These are phyloP conservation scores for Daldinia caldariorum DNA, from an alignment of 495 filamentous ascomycete genomes.

Conservation along the genomic window DNA sequence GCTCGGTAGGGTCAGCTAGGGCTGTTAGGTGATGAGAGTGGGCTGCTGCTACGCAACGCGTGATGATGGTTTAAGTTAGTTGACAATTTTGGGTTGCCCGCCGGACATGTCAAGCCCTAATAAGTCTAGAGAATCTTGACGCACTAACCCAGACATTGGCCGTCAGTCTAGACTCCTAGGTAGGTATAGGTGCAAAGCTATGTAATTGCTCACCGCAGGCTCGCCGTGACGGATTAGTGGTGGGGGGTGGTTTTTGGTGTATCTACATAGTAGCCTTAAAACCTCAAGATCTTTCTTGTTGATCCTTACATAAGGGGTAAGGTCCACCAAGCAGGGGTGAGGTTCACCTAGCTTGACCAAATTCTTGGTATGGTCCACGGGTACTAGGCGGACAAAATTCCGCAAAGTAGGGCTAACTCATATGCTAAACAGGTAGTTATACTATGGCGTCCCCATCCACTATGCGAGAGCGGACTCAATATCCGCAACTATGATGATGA, in stretches of 20 bases:
- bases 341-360: neutral
- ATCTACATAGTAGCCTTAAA: conserved; percentile 14
- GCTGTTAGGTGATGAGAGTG: neutral
- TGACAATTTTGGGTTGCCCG: conserved; percentile 13
- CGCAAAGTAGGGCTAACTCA: neutral
- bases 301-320: neutral
- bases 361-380: neutral
- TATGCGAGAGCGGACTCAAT: conserved; percentile 33
- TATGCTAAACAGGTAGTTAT: conserved; percentile 9
- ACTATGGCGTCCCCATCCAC: neutral
- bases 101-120: conserved; percentile 11
- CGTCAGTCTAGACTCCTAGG: conserved; percentile 4
- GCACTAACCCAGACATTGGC: neutral
- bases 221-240: conserved; percentile 14
- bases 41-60: conserved; percentile 2
- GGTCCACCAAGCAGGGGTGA: neutral
- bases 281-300: neutral
- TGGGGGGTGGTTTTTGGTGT: neutral
- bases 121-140: neutral
- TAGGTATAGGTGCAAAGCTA: too few species aligned
- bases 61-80: conserved; percentile 6
- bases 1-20: conserved; percentile 6
- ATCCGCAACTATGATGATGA: conserved; percentile 35
- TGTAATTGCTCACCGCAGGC: neutral
- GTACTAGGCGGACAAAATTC: conserved; percentile 11